Evolutionary conservation across 108 stramenopile species (phyloP).

Genomic region (Parietichytrium sp.): DNA sequence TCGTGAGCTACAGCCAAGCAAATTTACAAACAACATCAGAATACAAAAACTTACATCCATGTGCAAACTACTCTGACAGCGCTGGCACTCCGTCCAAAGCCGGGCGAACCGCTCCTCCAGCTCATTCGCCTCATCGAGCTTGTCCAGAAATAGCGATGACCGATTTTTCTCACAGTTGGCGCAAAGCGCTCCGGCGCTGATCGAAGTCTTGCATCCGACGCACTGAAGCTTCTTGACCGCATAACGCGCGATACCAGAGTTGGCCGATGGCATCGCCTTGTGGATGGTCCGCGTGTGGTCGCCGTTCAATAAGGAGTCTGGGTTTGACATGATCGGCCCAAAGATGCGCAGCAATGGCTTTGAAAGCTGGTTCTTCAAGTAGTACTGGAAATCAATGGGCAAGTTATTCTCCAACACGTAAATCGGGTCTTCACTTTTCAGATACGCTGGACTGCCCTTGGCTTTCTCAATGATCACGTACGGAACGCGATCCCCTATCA

Average conservation of each 20-base stretch:
- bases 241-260: slow-evolving; percentile 96
- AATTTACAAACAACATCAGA: neutral
- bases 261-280: slow-evolving; percentile 44
- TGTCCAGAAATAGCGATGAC: slow-evolving; percentile 85
- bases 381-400: slow-evolving; percentile 92
- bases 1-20: neutral
- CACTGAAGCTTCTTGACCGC: slow-evolving; percentile 90
- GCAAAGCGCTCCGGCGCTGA: slow-evolving; percentile 83
- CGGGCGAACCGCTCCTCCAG: slow-evolving; percentile 78
- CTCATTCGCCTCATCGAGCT: slow-evolving; percentile 74
- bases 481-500: slow-evolving; percentile 99
- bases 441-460: slow-evolving; percentile 87
- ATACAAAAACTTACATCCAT: too few species aligned
- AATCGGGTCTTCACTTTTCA: slow-evolving; percentile 96
- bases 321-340: slow-evolving; percentile 93
- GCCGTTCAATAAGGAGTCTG: slow-evolving; percentile 81
- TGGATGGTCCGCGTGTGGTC: slow-evolving; percentile 86
- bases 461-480: slow-evolving; percentile 96
- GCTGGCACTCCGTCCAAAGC: slow-evolving; percentile 90
- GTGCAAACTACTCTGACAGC: slow-evolving; percentile 95
- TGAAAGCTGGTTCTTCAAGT: slow-evolving; percentile 90
- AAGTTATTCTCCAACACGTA: slow-evolving; percentile 94
- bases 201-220: slow-evolving; percentile 88
- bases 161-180: slow-evolving; percentile 78
- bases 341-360: slow-evolving; percentile 95